Percentiles rank a stretch among this genome's conserved stretches.
These are phyloP conservation scores for Saitozyma sp. DNA, from an alignment of 768 basidiomycete species.

Conservation along the genomic window DNA sequence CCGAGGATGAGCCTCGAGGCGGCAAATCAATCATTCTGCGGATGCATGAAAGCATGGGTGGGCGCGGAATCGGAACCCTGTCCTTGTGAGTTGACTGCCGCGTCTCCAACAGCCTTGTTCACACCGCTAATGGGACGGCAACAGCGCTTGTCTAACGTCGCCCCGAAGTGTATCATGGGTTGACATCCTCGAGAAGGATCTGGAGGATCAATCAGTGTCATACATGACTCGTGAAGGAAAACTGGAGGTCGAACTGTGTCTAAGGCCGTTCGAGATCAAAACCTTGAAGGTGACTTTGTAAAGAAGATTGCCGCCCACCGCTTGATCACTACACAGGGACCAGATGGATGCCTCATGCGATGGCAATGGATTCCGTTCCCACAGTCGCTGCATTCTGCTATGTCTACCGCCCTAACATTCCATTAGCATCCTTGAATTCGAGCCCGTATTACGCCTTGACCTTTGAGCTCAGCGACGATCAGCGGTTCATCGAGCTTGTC, in stretches of 20 bases:
- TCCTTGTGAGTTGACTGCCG: constrained; percentile 54
- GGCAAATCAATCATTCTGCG: constrained; percentile 69
- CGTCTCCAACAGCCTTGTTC: neutral
- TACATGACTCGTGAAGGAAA: neutral
- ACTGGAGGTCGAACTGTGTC: neutral
- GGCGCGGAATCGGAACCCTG: constrained; percentile 69
- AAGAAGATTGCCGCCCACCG: too few species aligned
- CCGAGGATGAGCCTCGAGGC: constrained; percentile 64
- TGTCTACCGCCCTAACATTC: too few species aligned
- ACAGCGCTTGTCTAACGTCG: too few species aligned
- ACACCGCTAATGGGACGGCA: too few species aligned
- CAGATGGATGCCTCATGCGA: too few species aligned
- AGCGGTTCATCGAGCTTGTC: too few species aligned
- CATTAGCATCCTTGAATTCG: too few species aligned
- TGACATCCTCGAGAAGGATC: constrained; percentile 8
- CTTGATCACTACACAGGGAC: too few species aligned
- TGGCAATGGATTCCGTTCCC: too few species aligned
- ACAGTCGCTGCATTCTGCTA: too few species aligned
- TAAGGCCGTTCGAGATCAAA: constrained; percentile 13
- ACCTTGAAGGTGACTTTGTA: neutral
- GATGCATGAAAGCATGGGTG: constrained; percentile 87
- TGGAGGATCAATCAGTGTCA: neutral
- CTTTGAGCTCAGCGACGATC: too few species aligned
- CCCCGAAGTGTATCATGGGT: neutral
- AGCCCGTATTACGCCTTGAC: too few species aligned